phyloP scores from a whole-genome alignment of 192 early-diverging fungal genomes.

The Backusella morwellensis region DNA sequence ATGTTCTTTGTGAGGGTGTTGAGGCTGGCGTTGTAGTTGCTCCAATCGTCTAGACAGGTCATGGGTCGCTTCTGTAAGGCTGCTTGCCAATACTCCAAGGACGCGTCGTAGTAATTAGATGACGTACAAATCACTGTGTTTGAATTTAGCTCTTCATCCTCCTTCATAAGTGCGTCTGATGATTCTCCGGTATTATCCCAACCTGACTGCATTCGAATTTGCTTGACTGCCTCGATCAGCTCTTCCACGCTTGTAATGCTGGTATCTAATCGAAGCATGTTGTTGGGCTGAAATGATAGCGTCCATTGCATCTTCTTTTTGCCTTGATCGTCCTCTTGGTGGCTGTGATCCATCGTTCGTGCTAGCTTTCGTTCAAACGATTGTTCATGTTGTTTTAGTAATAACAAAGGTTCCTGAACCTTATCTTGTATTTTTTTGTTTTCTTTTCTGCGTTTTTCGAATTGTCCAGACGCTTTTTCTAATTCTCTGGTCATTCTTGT shows the following conservation, averaged over 20 bases:
- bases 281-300: conserved; percentile 33
- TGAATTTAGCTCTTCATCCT: conserved; percentile 10
- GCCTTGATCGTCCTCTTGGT: not conserved
- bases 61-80: conserved; percentile 14
- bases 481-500: conserved; percentile 41
- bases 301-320: conserved; percentile 31
- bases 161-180: not conserved
- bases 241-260: conserved; percentile 39
- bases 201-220: conserved; percentile 9
- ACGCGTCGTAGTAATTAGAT: not conserved
- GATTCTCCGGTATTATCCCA: not conserved
- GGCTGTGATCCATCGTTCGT: not conserved
- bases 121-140: conserved; percentile 9
- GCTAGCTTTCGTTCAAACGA: not conserved
- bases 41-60: conserved; percentile 10
- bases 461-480: conserved; percentile 34
- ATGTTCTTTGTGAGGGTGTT: conserved; percentile 23
- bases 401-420: not conserved
- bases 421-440: not conserved
- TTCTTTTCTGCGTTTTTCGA: conserved; percentile 26
- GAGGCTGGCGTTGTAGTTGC: conserved; percentile 9
- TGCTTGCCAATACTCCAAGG: conserved; percentile 21
- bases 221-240: conserved; percentile 35
- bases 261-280: conserved; percentile 33
- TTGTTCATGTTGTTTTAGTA: not conserved